These are phyloP conservation scores for Saccharomyces kudriavzevii DNA, from an alignment of 805 yeast species.

Conservation along the genomic window DNA sequence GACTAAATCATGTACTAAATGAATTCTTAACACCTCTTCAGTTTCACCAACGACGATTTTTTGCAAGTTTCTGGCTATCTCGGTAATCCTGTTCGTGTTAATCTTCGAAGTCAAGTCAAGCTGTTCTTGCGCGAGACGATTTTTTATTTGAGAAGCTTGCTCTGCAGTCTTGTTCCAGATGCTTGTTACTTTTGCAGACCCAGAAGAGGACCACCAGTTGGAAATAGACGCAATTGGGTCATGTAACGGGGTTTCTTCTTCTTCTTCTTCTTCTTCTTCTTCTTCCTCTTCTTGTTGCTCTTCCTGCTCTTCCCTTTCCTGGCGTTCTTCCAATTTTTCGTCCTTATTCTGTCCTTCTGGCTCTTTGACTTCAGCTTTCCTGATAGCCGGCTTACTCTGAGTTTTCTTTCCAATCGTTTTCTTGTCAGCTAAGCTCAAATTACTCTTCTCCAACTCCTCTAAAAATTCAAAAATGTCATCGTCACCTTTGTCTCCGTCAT, in stretches of 20 bases:
- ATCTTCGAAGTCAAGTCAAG: conserved; percentile 23
- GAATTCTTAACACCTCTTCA: conserved; percentile 51
- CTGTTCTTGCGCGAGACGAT: conserved; percentile 31
- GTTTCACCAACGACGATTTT: conserved; percentile 33
- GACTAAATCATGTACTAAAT: conserved; percentile 59
- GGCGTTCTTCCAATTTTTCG: conserved; percentile 4
- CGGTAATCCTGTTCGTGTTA: conserved; percentile 20
- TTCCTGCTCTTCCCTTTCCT: conserved; percentile 5
- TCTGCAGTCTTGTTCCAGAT: conserved; percentile 57
- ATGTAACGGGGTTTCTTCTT: conserved; percentile 24
- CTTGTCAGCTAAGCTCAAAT: conserved; percentile 31
- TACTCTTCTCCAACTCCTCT: conserved; percentile 65
- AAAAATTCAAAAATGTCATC: conserved; percentile 37
- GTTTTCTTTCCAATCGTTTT: conserved; percentile 5
- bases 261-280: conserved; percentile 15
- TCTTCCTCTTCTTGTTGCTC: conserved; percentile 17
- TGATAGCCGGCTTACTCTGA: conserved; percentile 9
- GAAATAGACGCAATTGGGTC: conserved; percentile 63
- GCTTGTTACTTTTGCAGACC: conserved; percentile 55
- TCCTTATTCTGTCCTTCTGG: conserved; percentile 15
- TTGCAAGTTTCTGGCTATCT: conserved; percentile 27
- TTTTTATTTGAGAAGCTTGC: conserved; percentile 36
- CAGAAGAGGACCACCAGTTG: conserved; percentile 69
- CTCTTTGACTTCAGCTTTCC: conserved; percentile 17
- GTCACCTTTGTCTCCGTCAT: conserved; percentile 24